Percentiles rank a stretch among this genome's conserved stretches.
phyloP scores from a whole-genome alignment of 495 filamentous ascomycete genomes.

The Penicillium cinerascens region DNA sequence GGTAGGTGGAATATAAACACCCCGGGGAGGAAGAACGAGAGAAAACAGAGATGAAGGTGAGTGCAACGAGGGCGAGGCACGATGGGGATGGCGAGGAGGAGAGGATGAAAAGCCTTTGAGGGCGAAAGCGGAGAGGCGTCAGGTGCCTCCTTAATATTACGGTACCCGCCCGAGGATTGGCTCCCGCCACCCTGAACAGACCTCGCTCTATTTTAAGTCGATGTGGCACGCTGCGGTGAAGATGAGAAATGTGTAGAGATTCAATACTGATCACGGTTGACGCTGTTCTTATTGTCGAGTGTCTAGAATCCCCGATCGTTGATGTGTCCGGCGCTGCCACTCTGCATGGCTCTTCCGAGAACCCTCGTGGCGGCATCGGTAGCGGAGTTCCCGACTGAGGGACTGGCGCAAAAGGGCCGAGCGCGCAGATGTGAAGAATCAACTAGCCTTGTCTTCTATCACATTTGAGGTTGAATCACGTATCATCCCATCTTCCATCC shows the following conservation, averaged over 20 bases:
- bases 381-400: constrained; percentile 3
- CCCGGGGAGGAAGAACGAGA: background rate
- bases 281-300: background rate
- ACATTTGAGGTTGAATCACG: background rate
- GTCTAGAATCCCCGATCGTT: background rate
- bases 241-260: background rate
- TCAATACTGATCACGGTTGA: background rate
- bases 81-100: constrained; percentile 11
- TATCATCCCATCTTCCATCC: too few relatives aligned
- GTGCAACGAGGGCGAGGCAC: background rate
- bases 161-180: constrained; percentile 21
- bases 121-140: constrained; percentile 35
- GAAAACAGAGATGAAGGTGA: background rate
- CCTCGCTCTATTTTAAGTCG: constrained; percentile 13
- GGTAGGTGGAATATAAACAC: background rate
- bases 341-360: constrained; percentile 8
- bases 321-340: too few relatives aligned
- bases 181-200: constrained; percentile 22
- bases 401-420: background rate
- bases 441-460: background rate
- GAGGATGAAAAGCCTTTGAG: constrained; percentile 30
- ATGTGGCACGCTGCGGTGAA: background rate
- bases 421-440: background rate
- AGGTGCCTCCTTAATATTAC: constrained; percentile 37
- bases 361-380: constrained; percentile 16